Base-by-base conservation (phyloP, 2,329 filamentous ascomycete genomes). In the Penicillium brevicompactum region DNA sequence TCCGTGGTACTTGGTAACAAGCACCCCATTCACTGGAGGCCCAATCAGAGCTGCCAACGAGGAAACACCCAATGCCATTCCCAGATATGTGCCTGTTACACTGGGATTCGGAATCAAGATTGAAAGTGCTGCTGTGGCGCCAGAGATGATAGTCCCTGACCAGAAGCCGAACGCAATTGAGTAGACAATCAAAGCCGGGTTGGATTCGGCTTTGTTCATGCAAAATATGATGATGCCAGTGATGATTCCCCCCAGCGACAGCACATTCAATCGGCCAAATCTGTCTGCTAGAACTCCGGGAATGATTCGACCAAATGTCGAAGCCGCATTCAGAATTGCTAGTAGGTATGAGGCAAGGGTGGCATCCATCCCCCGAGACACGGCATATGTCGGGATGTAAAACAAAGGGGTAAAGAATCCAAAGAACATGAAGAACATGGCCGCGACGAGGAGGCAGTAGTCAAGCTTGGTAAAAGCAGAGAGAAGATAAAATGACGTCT, bases 331-430 rank as follows among this genome's bases (percentile, higher is more conserved):
- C 62, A 88, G 76, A 42, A 89, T 83, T 3, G 86, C 80, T 2
- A 89, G 71, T n/a, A 89, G 76, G 64, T 87, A 89, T 56, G 83
- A 86, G 0, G 83, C 82, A 1, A 88, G 68, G 0, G 78, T 74
- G 3, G 76, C 63, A 53, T 70, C 68, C 0, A 81, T 76, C 57
- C 87, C 80, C 34, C 59, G 55, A 3, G 53, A 22, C 3, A 68
- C 55, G 2, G 67, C 68, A 46, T 69, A 70, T 7, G 58, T 62
- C 7, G 67, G 60, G 18, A 74, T 52, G 50, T 69, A 74, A 57
- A 74, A 73, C 32, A 74, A 51, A 1, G 69, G 70, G 0, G 57
- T 56, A 49, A 66, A 73, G 53, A 74, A 57, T 1, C 68, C 70
- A 3, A 68, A 44, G 37, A 63, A 63, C 37, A 63, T 61, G 30